Evolutionary conservation across 805 yeast species (phyloP), one percentile per base, ranked within the genome.

Genomic region (Starmerella roubikii): DNA sequence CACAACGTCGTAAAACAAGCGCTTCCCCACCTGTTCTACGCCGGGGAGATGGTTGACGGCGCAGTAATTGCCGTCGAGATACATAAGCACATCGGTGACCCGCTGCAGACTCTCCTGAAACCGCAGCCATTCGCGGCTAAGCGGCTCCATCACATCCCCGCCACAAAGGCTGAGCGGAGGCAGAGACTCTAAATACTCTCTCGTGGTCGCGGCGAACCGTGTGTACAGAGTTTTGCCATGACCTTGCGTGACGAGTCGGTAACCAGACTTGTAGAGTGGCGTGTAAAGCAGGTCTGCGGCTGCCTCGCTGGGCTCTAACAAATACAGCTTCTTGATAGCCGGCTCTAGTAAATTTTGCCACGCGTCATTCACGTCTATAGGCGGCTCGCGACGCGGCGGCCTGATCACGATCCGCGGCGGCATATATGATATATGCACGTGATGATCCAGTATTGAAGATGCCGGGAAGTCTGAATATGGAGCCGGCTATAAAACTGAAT

Each of bases 71-170:
- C 51, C 42, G 25, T 51, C 46, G 18, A 50, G 40, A 19, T 52
- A 52, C 46, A 49, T 42, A 42, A 52, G 47, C n/a, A 52, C 38
- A 34, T 52, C 54, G 13, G 42, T 36, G 17, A 51, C 39, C 13
- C 39, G 34, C 1, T 27, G 18, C 34, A 51, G 27, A 10, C 50
- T 42, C 23, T 35, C 18, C 10, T 37, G 36, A 20, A 34, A 45
- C 7, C 40, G 31, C 19, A 33, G 26, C 55, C 55, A 52, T 22
- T 32, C 7, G 13, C 21, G 18, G 23, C 45, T 37, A 6, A 47
- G 17, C 1, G 32, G 19, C 11, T 16, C 37, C 8, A 50, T 18
- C 24, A 45, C n/a, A 20, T 41, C 37, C 4, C 26, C 35, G 4
- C 19, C 13, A 7, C 23, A n/a, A 10, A n/a, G 23, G 3, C 25